Conservation (phyloP, 2,329 filamentous ascomycete genomes). For the Colletotrichum musae region DNA sequence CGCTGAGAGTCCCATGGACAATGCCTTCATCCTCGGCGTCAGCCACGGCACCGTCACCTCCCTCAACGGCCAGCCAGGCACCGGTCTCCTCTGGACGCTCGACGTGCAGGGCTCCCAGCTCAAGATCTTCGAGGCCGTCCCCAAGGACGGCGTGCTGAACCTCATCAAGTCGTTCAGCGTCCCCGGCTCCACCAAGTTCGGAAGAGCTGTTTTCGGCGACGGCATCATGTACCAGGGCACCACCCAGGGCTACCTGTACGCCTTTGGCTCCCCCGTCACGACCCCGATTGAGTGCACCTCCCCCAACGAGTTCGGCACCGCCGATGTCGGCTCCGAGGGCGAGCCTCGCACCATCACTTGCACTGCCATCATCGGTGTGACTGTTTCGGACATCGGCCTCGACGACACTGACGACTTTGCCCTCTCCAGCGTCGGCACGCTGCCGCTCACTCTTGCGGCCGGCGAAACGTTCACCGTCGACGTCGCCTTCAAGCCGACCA, state of each 20-base stretch:
- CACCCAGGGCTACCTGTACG: constrained; percentile 65
- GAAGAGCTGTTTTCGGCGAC: constrained; percentile 70
- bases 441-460: constrained; percentile 49
- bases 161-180: constrained; percentile 67
- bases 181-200: constrained; percentile 68
- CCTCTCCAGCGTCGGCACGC: constrained; percentile 52
- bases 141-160: constrained; percentile 60
- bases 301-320: constrained; percentile 61
- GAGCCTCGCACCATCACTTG: constrained; percentile 59
- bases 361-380: constrained; percentile 60
- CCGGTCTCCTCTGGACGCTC: constrained; percentile 69
- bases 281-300: constrained; percentile 68
- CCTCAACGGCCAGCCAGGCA: constrained; percentile 66
- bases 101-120: constrained; percentile 69
- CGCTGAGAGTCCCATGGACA: constrained; percentile 62
- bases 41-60: constrained; percentile 71
- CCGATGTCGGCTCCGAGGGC: constrained; percentile 42
- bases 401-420: constrained; percentile 52
- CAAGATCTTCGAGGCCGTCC: constrained; percentile 67
- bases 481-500: constrained; percentile 60
- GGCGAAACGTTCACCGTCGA: constrained; percentile 60
- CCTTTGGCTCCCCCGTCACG: constrained; percentile 69
- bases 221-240: constrained; percentile 69
- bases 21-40: constrained; percentile 68
- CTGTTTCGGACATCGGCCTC: constrained; percentile 56